A percentile compares a stretch with the other conserved stretches of the same genome.
Evolutionary conservation across 2,329 filamentous ascomycete species (phyloP).

Genomic region (Fusarium sulawesiense): DNA sequence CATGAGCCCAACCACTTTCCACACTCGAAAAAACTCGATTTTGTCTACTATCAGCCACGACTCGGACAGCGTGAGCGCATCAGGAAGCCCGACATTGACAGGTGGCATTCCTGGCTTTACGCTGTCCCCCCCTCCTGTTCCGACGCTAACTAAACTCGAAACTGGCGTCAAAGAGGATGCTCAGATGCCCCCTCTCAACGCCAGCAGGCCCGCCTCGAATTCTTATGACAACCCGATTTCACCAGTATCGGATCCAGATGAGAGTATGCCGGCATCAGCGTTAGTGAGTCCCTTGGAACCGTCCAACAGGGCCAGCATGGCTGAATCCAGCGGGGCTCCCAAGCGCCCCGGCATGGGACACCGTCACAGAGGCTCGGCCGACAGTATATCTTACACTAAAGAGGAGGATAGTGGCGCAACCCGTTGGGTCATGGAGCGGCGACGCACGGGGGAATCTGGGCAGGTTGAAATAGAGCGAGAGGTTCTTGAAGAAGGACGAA

Average conservation of each 20-base stretch:
- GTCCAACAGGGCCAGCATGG: constrained; percentile 27
- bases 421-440: constrained; percentile 76
- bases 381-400: constrained; percentile 77
- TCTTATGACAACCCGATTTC: constrained; percentile 34
- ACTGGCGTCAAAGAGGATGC: constrained; percentile 23
- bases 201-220: constrained; percentile 19
- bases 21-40: constrained; percentile 62
- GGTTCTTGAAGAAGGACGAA: constrained; percentile 68
- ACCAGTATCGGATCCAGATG: constrained; percentile 32
- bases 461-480: constrained; percentile 74
- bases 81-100: constrained; percentile 64
- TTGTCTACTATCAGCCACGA: constrained; percentile 62
- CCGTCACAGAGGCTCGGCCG: constrained; percentile 67
- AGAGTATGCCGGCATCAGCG: constrained; percentile 33
- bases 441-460: constrained; percentile 73
- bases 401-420: constrained; percentile 69
- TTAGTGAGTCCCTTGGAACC: constrained; percentile 40
- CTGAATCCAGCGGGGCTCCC: constrained; percentile 18
- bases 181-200: constrained; percentile 18
- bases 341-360: constrained; percentile 54
- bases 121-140: constrained; percentile 43
- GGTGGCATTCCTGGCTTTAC: constrained; percentile 52
- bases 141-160: constrained; percentile 25
- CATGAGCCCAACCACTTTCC: constrained; percentile 44
- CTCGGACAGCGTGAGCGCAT: constrained; percentile 59